Conservation (phyloP, 305 asterid genomes). For the Nicotiana rustica region DNA sequence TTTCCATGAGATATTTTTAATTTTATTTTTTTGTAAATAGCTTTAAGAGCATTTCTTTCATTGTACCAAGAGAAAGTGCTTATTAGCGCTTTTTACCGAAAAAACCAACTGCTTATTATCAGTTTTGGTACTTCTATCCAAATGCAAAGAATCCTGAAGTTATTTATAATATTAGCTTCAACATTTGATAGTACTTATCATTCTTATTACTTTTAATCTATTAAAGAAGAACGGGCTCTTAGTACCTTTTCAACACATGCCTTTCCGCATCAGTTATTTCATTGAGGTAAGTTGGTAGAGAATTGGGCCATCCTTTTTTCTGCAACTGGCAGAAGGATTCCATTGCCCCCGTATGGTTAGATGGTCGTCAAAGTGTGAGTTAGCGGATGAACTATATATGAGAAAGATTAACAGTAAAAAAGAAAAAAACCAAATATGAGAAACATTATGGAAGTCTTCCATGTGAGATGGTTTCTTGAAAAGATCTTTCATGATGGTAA, state of each 20-base stretch:
- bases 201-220: not conserved
- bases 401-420: constrained; percentile 3
- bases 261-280: constrained; percentile 3
- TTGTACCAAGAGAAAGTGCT: not conserved
- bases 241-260: not conserved
- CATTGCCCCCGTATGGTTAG: constrained; percentile 11
- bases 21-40: not conserved
- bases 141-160: not conserved
- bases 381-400: constrained; percentile 18
- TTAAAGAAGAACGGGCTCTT: not conserved
- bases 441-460: constrained; percentile 18
- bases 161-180: not conserved
- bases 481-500: constrained; percentile 1
- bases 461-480: not conserved
- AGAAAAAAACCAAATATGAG: not conserved
- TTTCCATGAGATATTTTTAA: not conserved
- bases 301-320: constrained; percentile 6
- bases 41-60: not conserved
- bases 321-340: constrained; percentile 26
- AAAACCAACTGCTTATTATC: not conserved
- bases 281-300: constrained; percentile 22
- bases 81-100: not conserved
- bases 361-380: constrained; percentile 14
- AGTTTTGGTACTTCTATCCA: not conserved
- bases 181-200: not conserved